phyloP scores from a whole-genome alignment of 768 basidiomycete species.

The Rhodosporidiobolus sp. region DNA sequence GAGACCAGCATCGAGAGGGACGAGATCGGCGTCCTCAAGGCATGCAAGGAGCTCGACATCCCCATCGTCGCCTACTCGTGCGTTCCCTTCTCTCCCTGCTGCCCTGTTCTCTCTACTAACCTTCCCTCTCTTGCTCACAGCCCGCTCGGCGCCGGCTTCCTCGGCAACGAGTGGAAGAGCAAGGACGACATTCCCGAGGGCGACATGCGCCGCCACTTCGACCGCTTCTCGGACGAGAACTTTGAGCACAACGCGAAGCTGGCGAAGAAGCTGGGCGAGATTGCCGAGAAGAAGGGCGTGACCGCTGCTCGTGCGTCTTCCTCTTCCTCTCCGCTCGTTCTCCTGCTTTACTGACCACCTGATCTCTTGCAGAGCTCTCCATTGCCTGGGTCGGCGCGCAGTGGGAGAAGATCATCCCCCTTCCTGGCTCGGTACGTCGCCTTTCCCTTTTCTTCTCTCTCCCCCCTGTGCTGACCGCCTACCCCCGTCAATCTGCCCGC shows the following conservation, averaged over 20 bases:
- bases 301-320: constrained; percentile 43
- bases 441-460: not conserved
- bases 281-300: constrained; percentile 50
- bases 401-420: constrained; percentile 21
- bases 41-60: constrained; percentile 48
- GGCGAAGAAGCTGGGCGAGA: constrained; percentile 46
- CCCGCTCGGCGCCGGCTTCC: constrained; percentile 32
- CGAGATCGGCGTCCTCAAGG: constrained; percentile 46
- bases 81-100: not conserved
- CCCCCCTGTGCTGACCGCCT: not conserved
- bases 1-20: constrained; percentile 35
- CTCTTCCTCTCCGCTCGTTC: not conserved
- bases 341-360: not conserved
- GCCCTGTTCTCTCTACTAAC: not conserved
- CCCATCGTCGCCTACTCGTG: constrained; percentile 48
- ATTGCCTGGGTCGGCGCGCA: constrained; percentile 49
- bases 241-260: constrained; percentile 51
- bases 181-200: constrained; percentile 37
- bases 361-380: constrained; percentile 46
- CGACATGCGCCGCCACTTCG: constrained; percentile 32
- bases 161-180: constrained; percentile 51
- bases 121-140: not conserved
- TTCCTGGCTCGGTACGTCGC: constrained; percentile 36
- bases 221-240: constrained; percentile 41
- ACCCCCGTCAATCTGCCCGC: no score